Evolutionary conservation across 139 green algal species (phyloP), one percentile per base, ranked within the genome.

Genomic region (Volvox africanus): DNA sequence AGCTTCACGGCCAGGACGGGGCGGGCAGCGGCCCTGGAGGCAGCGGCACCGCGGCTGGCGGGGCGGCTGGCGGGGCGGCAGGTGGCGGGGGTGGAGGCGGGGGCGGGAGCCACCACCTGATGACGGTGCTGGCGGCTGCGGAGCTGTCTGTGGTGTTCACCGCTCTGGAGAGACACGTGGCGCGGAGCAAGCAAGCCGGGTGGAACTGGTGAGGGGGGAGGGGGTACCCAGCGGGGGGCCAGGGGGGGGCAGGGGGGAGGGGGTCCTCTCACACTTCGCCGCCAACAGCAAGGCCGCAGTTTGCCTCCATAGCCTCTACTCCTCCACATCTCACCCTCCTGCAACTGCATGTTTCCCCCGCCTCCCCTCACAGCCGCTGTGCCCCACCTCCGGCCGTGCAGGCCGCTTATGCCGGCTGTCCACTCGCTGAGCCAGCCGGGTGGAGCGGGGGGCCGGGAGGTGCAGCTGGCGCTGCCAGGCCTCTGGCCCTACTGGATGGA

Each of bases 401-500:
- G 83, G 83, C 83, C 83, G 35, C 0, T 28, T 22, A 89, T 89
- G 83, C 83, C 85, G 3, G 26, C 19, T 28, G 85, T 55, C 16
- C 68, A 44, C 84, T 32, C 84, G 1, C 35, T 69, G 24, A 6
- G 13, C 36, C 28, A n/a, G 32, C 32, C 83, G 35, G 67, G 67
- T 6, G 68, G 20, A 21, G 21, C 65, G 65, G 65, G 32, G 6
- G 83, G 44, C 37, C 36, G 37, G 24, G 2, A 1, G 22, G 85
- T 89, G 16, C 11, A 2, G 1, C 76, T 96, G 65, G 13, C 82
- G 24, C 55, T 97, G 67, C 36, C 92, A 6, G 95, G 89, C 24
- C 88, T 97, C 84, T 96, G 94, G 95, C 97, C 97, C 0, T 99
- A 98, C 88, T 99, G 96, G 97, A 96, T 98, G 92, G 93, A 97